Conservation (phyloP, 768 basidiomycete genomes). For the Pleurotus pulmonarius region DNA sequence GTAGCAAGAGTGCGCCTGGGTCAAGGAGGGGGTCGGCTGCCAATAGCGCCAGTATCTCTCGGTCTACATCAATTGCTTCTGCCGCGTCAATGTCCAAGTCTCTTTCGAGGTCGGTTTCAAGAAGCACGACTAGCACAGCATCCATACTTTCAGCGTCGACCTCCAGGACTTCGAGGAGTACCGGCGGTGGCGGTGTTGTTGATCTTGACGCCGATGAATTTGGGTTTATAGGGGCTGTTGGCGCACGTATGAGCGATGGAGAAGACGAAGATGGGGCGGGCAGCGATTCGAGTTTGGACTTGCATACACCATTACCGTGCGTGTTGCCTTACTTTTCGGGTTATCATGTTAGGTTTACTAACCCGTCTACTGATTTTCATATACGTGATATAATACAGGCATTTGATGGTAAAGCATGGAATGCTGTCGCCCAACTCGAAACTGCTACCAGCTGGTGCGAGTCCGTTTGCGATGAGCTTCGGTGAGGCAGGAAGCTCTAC, state of each 20-base stretch:
- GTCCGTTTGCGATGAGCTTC: constrained; percentile 18
- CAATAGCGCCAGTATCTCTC: background rate
- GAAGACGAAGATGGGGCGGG: constrained; percentile 18
- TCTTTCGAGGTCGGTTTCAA: background rate
- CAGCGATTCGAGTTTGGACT: constrained; percentile 58
- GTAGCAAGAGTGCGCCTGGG: background rate
- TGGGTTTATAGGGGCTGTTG: background rate
- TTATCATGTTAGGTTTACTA: constrained; percentile 6
- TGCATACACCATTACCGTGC: constrained; percentile 68
- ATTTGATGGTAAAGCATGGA: constrained; percentile 65
- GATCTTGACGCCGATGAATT: background rate
- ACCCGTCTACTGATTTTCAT: constrained; percentile 1
- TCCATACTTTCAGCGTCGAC: too few relatives aligned
- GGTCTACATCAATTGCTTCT: too few relatives aligned
- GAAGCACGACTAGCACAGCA: background rate
- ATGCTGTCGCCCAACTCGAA: constrained; percentile 66
- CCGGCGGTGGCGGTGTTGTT: background rate
- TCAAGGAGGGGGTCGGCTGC: background rate
- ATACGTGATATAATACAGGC: constrained; percentile 28
- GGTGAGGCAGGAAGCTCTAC: background rate
- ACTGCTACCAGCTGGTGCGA: constrained; percentile 41
- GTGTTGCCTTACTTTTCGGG: constrained; percentile 21
- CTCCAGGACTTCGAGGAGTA: too few relatives aligned
- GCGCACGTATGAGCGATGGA: background rate
- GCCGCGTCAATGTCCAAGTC: too few relatives aligned